Percentiles rank a stretch among this genome's conserved stretches.
phyloP scores from a whole-genome alignment of 495 filamentous ascomycete genomes.

The Xylaria palmicola region DNA sequence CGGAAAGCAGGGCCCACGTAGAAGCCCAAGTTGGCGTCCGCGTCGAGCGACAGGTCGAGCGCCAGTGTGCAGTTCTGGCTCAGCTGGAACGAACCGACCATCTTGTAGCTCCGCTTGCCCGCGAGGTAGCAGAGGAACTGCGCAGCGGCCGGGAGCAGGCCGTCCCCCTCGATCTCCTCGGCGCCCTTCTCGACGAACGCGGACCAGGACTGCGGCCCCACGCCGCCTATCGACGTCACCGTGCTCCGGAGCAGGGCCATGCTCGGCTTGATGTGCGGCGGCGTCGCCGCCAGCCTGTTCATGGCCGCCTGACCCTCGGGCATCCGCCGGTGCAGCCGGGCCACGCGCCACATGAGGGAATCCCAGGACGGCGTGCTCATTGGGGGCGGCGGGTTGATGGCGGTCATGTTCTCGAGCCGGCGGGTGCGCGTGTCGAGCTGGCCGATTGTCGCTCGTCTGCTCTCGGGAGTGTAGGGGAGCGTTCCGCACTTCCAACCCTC shows the following conservation, averaged over 20 bases:
- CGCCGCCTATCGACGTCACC: slow-evolving; percentile 10
- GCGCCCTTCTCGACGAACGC: neutral
- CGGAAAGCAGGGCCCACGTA: neutral
- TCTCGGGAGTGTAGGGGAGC: neutral
- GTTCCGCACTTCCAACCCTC: slow-evolving; percentile 13
- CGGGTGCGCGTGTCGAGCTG: slow-evolving; percentile 24
- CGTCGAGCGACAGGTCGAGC: slow-evolving; percentile 22
- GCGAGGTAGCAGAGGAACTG: slow-evolving; percentile 24
- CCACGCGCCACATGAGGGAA: slow-evolving; percentile 25
- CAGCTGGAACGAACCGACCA: slow-evolving; percentile 14
- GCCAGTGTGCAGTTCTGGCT: slow-evolving; percentile 13
- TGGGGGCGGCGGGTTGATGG: slow-evolving; percentile 23
- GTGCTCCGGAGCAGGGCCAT: slow-evolving; percentile 13
- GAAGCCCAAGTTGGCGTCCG: neutral
- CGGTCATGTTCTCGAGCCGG: slow-evolving; percentile 10
- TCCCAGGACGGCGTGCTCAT: slow-evolving; percentile 24
- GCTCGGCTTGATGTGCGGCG: neutral
- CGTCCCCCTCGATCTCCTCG: slow-evolving; percentile 15
- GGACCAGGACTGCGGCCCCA: slow-evolving; percentile 3
- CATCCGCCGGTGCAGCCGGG: slow-evolving; percentile 18
- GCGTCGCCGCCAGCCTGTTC: neutral
- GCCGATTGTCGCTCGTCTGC: neutral
- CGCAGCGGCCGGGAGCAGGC: slow-evolving; percentile 7
- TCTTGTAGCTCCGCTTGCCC: slow-evolving; percentile 15
- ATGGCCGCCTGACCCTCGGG: neutral